Conservation (phyloP, 1,284 basidiomycete genomes). For the Neolentinus lepideus region DNA sequence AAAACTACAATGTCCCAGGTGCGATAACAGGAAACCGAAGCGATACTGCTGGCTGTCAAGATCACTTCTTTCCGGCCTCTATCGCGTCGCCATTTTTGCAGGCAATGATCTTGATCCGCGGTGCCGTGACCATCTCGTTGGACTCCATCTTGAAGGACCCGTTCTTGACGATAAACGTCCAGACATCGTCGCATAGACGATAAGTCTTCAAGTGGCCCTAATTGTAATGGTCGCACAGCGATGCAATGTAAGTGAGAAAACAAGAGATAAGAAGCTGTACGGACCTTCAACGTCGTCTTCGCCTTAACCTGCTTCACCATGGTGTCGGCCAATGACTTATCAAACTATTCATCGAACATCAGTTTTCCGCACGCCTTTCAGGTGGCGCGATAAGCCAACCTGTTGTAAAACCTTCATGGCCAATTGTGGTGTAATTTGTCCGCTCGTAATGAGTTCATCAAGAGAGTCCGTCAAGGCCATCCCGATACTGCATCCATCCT, state of each 20-base stretch:
- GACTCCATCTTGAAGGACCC: conserved; percentile 93
- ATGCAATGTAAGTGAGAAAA: not conserved
- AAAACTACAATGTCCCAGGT: not conserved
- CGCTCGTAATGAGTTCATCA: conserved; percentile 96
- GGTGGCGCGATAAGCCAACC: conserved; percentile 37
- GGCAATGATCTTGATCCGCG: conserved; percentile 90
- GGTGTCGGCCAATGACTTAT: conserved; percentile 88
- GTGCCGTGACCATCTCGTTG: conserved; percentile 70
- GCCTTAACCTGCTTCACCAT: conserved; percentile 88
- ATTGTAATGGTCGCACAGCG: not conserved
- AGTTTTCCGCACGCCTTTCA: not conserved
- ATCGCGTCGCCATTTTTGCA: conserved; percentile 89
- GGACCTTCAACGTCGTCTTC: conserved; percentile 86
- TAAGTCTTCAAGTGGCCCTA: conserved; percentile 90
- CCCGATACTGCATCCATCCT: conserved; percentile 64
- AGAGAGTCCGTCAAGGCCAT: conserved; percentile 98
- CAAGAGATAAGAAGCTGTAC: conserved; percentile 13
- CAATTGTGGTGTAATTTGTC: conserved; percentile 94
- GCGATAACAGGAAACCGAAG: not conserved
- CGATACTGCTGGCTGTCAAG: not conserved
- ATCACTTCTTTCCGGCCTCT: conserved; percentile 64
- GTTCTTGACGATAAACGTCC: conserved; percentile 94
- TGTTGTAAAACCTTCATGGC: conserved; percentile 97
- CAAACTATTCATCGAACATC: conserved; percentile 54
- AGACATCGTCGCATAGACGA: conserved; percentile 93